Conservation (phyloP, 176 grass and related monocot genomes). For the Carex littledalei region DNA sequence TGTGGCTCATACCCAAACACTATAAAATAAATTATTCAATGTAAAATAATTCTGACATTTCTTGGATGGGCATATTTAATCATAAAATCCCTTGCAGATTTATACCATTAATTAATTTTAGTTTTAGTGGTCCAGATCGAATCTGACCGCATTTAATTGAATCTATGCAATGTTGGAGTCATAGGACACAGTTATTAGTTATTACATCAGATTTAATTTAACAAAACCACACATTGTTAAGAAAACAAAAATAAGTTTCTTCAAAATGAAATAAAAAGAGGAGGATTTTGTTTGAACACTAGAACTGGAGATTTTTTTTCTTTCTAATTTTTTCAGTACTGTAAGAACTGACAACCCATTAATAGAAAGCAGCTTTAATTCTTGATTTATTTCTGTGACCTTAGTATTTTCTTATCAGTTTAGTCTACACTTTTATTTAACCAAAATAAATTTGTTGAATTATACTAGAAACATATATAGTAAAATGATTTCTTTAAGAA, state of each 20-base stretch:
- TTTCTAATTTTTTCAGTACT: not conserved
- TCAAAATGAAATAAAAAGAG: not conserved
- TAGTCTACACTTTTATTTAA: not conserved
- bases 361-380: not conserved
- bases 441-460: not conserved
- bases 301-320: not conserved
- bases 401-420: not conserved
- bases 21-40: conserved; percentile 19
- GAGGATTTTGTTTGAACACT: not conserved
- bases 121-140: not conserved
- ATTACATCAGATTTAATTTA: not conserved
- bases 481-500: not conserved
- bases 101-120: not conserved
- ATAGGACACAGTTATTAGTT: not conserved
- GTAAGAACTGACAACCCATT: not conserved
- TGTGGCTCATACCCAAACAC: conserved; percentile 95
- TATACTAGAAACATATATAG: not conserved
- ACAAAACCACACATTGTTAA: too few relatives aligned
- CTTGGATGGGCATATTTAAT: not conserved
- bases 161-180: not conserved
- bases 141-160: not conserved
- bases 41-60: too few relatives aligned
- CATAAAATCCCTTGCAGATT: not conserved
- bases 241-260: not conserved
- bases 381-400: not conserved